Base-by-base conservation (phyloP, 2,329 filamentous ascomycete genomes). In the Hymenoscyphus fructigenus region DNA sequence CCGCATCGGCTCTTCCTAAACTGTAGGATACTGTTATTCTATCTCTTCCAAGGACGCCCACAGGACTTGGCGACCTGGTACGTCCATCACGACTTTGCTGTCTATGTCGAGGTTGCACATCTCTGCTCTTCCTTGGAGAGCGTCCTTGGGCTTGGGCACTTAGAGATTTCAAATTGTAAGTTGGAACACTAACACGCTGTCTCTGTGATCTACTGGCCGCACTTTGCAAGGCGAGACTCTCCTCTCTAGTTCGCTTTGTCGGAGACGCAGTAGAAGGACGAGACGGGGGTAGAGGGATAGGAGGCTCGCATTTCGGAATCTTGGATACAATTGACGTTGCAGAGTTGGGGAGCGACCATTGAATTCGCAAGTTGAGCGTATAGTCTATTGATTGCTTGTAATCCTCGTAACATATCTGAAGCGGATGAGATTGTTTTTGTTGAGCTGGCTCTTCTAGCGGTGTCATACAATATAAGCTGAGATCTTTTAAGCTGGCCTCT, bases 141-240 rank as follows among this genome's bases (percentile, higher is more conserved):
- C 79, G 83, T 3, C 85, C 84, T 60, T 84, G 80, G 5, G 84
- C 84, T 69, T 84, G 83, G 69, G 85, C 84, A 73, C 82, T 87
- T 17, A 88, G 76, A 14, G 82, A 78, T 72, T 86, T 88, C 44
- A 88, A 74, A 68, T 88, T 88, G 71, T 88, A 88, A 26, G 81
- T 79, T 12, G 68, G 9, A 15, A 70, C 68, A 59, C 63, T 66
- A 7, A 61, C 62, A 28, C 72, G 67, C 14, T 64, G 67, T 60
- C 73, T 70, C 15, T 67, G 65, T 29, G 65, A 64, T 50, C 72
- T 71, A 57, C 28, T 65, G 41, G 67, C 65, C 28, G 66, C 65
- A 28, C 68, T 72, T n/a, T 68, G 55, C 20, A 66, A 57, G 10
- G 57, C 29, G 20, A 60, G 34, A 12, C 38, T 41, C 14, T 67